Percentiles rank a stretch among this genome's conserved stretches.
Conservation (phyloP, 2,329 filamentous ascomycete genomes). For the Epichloe brachyelytri region DNA sequence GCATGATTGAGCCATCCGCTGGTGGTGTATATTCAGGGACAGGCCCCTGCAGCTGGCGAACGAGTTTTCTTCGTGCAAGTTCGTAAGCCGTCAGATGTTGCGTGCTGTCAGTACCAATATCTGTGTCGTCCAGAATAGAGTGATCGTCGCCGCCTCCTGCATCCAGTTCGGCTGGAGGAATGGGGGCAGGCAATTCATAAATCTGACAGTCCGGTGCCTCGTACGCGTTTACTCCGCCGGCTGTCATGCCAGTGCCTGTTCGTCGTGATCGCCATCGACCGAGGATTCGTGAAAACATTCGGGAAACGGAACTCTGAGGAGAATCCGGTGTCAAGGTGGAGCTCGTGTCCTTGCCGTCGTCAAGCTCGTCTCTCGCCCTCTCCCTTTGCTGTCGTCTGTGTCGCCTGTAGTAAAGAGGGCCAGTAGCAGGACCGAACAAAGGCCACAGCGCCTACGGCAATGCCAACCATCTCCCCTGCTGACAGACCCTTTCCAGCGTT, state of each 20-base stretch:
- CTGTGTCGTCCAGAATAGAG: slow-evolving; percentile 25
- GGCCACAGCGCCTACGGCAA: slow-evolving; percentile 29
- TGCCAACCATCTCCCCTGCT: slow-evolving; percentile 30
- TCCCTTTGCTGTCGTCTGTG: slow-evolving; percentile 20
- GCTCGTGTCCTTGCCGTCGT: slow-evolving; percentile 25
- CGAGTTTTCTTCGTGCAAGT: slow-evolving; percentile 34
- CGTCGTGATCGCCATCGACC: slow-evolving; percentile 21
- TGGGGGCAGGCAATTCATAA: slow-evolving; percentile 36
- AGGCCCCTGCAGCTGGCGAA: slow-evolving; percentile 36
- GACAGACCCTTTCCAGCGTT: slow-evolving; percentile 19
- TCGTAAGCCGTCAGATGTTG: slow-evolving; percentile 36
- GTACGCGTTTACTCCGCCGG: slow-evolving; percentile 15
- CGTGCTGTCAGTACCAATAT: slow-evolving; percentile 27
- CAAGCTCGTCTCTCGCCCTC: slow-evolving; percentile 12
- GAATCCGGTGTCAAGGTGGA: slow-evolving; percentile 18
- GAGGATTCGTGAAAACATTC: slow-evolving; percentile 29
- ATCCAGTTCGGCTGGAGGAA: slow-evolving; percentile 36
- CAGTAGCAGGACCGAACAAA: slow-evolving; percentile 15
- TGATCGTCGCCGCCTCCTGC: slow-evolving; percentile 23
- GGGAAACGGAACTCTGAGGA: slow-evolving; percentile 13
- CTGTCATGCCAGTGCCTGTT: slow-evolving; percentile 7
- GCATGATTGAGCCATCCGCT: slow-evolving; percentile 12
- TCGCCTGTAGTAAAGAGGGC: slow-evolving; percentile 21
- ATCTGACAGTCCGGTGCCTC: slow-evolving; percentile 32
- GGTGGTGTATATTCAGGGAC: slow-evolving; percentile 36